Percentiles rank a stretch among this genome's conserved stretches.
These are phyloP conservation scores for Russula lepida DNA, from an alignment of 768 basidiomycete species.

Conservation along the genomic window DNA sequence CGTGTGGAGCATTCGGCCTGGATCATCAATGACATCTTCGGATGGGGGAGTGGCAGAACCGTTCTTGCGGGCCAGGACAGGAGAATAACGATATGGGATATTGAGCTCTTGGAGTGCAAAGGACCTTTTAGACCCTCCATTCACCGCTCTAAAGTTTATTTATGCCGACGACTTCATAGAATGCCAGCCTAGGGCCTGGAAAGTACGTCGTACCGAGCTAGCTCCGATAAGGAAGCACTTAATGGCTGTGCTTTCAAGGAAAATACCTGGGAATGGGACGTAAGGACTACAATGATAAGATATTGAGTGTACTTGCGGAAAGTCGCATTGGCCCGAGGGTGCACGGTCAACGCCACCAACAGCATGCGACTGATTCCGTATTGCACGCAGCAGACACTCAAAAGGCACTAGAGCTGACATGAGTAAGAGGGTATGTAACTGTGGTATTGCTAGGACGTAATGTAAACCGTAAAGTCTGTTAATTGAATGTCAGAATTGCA, in stretches of 20 bases:
- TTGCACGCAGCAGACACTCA: conserved; percentile 36
- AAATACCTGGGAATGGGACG: no score
- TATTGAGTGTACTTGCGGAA: conserved; percentile 31
- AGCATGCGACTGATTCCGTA: conserved; percentile 36
- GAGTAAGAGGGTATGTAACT: not conserved
- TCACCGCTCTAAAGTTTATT: conserved; percentile 65
- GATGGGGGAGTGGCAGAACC: conserved; percentile 36
- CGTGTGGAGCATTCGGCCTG: conserved; percentile 39
- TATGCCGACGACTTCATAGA: conserved; percentile 72
- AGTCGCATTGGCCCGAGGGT: no score
- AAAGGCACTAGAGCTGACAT: conserved; percentile 43
- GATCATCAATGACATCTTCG: conserved; percentile 44
- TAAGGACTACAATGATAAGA: conserved; percentile 2
- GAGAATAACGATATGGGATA: conserved; percentile 31
- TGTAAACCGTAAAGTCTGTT: not conserved
- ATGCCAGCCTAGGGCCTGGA: conserved; percentile 73
- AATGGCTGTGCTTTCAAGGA: not conserved
- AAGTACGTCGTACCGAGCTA: conserved; percentile 37
- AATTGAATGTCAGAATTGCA: not conserved
- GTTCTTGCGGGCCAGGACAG: conserved; percentile 40
- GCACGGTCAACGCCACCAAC: no score
- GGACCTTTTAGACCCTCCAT: conserved; percentile 39
- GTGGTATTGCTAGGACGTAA: conserved; percentile 6
- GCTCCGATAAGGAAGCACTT: not conserved
- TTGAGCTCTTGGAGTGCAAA: no score